Evolutionary conservation across 352 stramenopile species (phyloP), one percentile per base, ranked within the genome.

Genomic region (Globisporangium camurandrum): DNA sequence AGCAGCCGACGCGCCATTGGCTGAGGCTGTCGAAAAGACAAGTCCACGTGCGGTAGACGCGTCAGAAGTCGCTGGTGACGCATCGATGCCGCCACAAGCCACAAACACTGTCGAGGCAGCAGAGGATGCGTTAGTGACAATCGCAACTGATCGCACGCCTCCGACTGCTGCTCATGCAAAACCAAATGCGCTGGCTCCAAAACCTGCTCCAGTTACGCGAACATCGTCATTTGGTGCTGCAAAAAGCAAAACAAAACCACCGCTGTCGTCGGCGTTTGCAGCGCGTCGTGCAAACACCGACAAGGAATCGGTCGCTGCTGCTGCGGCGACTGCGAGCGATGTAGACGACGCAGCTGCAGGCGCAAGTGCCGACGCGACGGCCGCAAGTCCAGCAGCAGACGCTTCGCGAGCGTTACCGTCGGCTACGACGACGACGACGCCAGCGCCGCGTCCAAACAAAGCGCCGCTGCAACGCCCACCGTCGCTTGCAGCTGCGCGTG

Each of bases 401-500:
- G n/a, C n/a, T n/a, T n/a, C n/a, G n/a, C n/a, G n/a, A n/a, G n/a
- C n/a, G n/a, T n/a, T n/a, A n/a, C n/a, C n/a, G n/a, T n/a, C n/a
- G n/a, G n/a, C n/a, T n/a, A n/a, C n/a, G n/a, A n/a, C n/a, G n/a
- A 66, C 4, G n/a, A 11, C 14, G 37, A n/a, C 37, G n/a, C 3
- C 37, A 20, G 20, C 37, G 14, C 3, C 10, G 3, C 39, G 53
- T 11, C 42, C 53, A 41, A 23, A 46, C 7, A 40, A 19, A 27
- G 24, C 40, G 26, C 38, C 37, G n/a, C 56, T 46, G 1, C 17
- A 52, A 11, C 54, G 54, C 24, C 41, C 45, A 46, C 43, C 46
- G 10, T 78, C 68, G 0, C 69, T 83, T 34, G 64, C 64, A 30
- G 50, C 66, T 41, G 46, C 45, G 9, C 51, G 61, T 46, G 54